phyloP scores from a whole-genome alignment of 305 asterid species.

The Fraxinus sp. region DNA sequence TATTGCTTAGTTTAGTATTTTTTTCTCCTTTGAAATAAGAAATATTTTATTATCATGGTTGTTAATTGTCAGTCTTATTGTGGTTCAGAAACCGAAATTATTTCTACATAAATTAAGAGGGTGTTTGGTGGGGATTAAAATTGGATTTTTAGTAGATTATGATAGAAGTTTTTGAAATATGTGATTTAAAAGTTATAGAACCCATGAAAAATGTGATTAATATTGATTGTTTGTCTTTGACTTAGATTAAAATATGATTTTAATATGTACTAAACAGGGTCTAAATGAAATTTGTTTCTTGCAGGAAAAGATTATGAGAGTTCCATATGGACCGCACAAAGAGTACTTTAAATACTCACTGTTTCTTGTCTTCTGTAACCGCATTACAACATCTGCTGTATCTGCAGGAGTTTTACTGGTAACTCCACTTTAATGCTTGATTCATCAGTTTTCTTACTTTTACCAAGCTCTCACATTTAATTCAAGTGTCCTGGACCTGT shows the following conservation, averaged over 20 bases:
- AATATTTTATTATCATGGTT: background rate
- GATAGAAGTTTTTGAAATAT: too few species aligned
- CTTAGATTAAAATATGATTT: too few species aligned
- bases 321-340: slow-evolving; percentile 85
- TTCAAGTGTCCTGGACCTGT: slow-evolving; percentile 7
- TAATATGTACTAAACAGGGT: too few species aligned
- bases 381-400: slow-evolving; percentile 90
- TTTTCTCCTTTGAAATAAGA: background rate
- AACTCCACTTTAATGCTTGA: slow-evolving; percentile 30
- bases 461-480: slow-evolving; percentile 2
- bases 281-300: slow-evolving; percentile 27
- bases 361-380: slow-evolving; percentile 98
- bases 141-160: too few species aligned
- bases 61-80: background rate
- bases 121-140: too few species aligned
- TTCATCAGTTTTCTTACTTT: slow-evolving; percentile 17
- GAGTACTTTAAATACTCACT: slow-evolving; percentile 79
- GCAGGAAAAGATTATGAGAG: slow-evolving; percentile 98
- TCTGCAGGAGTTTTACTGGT: slow-evolving; percentile 87
- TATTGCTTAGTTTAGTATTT: background rate
- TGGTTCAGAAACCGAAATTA: slow-evolving; percentile 3
- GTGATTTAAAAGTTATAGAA: too few species aligned
- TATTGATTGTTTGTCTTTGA: too few species aligned
- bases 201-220: too few species aligned
- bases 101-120: slow-evolving; percentile 14